phyloP scores from a whole-genome alignment of 2,329 filamentous ascomycete species.

The Aspergillus alliaceus region DNA sequence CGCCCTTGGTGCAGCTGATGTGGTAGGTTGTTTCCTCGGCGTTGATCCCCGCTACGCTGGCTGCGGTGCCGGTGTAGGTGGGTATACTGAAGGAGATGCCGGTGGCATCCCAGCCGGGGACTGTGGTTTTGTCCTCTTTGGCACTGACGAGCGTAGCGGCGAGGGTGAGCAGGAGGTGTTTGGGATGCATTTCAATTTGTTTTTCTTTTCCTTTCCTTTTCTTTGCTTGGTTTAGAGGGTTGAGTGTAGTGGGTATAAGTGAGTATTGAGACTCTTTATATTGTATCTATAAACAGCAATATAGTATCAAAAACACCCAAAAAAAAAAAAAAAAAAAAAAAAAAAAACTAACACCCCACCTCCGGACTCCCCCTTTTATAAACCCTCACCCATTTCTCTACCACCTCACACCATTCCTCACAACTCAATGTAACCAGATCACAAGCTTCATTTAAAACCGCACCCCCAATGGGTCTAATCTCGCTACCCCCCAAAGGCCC shows the following conservation, averaged over 20 bases:
- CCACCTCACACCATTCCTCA: too few species aligned
- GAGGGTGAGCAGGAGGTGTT: neutral
- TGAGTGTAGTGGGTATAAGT: neutral
- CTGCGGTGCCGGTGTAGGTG: conserved; percentile 20
- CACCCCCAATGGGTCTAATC: neutral
- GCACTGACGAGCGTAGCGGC: neutral
- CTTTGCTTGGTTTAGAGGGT: neutral
- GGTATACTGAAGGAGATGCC: conserved; percentile 1
- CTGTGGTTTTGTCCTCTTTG: conserved; percentile 9
- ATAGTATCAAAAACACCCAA: too few species aligned
- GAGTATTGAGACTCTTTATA: too few species aligned
- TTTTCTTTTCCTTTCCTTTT: too few species aligned
- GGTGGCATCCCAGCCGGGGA: conserved; percentile 12
- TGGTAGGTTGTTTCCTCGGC: conserved; percentile 23
- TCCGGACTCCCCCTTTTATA: too few species aligned
- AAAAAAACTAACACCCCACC: too few species aligned
- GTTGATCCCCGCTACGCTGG: conserved; percentile 23
- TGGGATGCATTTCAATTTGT: conserved; percentile 3
- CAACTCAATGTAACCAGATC: neutral
- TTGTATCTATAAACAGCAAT: too few species aligned
- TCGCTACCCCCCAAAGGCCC: neutral
- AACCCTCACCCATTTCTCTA: too few species aligned
- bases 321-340: too few species aligned
- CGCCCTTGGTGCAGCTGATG: conserved; percentile 19
- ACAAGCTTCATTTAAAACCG: neutral